These are phyloP conservation scores for Termitomyces sp. DNA, from an alignment of 768 basidiomycete species.

Conservation along the genomic window DNA sequence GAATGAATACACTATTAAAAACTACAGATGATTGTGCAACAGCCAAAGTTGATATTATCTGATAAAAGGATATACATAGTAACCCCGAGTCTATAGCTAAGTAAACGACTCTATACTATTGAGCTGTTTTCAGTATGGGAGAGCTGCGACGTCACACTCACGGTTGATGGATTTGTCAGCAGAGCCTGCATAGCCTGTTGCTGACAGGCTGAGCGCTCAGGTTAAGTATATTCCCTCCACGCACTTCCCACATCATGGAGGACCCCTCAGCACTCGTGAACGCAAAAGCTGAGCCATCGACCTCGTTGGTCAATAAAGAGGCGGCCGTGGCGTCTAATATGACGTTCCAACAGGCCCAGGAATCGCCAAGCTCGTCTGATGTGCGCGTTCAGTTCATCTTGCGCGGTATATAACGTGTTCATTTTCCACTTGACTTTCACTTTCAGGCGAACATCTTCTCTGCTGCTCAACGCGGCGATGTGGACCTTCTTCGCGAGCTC, in stretches of 20 bases:
- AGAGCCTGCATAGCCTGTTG: background rate
- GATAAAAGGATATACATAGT: background rate
- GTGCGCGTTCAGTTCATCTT: constrained; percentile 20
- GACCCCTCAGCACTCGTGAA: constrained; percentile 31
- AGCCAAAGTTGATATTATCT: background rate
- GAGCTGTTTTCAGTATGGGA: background rate
- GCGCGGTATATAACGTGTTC: background rate
- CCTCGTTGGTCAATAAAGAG: constrained; percentile 42
- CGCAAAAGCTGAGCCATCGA: constrained; percentile 46
- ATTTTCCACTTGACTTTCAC: background rate
- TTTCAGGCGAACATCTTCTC: constrained; percentile 65
- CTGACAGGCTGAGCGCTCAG: background rate
- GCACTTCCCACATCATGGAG: constrained; percentile 25
- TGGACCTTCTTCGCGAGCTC: constrained; percentile 55
- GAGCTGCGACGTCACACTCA: background rate
- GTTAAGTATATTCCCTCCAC: background rate
- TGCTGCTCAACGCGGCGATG: constrained; percentile 85
- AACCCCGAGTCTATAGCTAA: background rate
- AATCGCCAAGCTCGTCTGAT: constrained; percentile 32
- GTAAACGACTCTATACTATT: background rate
- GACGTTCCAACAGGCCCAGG: constrained; percentile 39
- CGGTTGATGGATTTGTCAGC: background rate
- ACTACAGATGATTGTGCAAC: background rate
- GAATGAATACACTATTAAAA: background rate
- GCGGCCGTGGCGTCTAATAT: constrained; percentile 41